phyloP scores from a whole-genome alignment of 768 basidiomycete species.

The Leccinum aurantiacum region DNA sequence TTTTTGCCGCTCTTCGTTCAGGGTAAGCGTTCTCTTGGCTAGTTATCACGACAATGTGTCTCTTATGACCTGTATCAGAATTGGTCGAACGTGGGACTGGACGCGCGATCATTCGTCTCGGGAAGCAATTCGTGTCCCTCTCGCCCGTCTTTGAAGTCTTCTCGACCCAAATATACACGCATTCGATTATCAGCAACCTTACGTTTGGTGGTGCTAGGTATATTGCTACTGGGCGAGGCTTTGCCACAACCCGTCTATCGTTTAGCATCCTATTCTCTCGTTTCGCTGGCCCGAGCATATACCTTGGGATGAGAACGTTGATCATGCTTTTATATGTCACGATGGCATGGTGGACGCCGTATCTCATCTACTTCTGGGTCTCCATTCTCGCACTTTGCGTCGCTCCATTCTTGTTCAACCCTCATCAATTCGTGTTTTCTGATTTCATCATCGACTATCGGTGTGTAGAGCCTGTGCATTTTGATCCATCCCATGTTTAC shows the following conservation, averaged over 20 bases:
- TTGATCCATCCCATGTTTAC: background rate
- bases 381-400: conserved; percentile 90
- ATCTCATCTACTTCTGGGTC: conserved; percentile 97
- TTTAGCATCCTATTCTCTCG: conserved; percentile 97
- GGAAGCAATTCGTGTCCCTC: conserved; percentile 91
- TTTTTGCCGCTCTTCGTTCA: conserved; percentile 94
- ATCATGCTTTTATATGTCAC: conserved; percentile 94
- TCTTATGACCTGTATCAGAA: conserved; percentile 49
- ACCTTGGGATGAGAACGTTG: conserved; percentile 91
- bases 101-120: conserved; percentile 86
- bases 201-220: conserved; percentile 98
- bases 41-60: conserved; percentile 16
- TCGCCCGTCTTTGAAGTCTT: conserved; percentile 98
- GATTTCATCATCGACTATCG: conserved; percentile 97
- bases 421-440: conserved; percentile 97
- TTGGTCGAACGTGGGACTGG: conserved; percentile 92
- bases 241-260: conserved; percentile 92
- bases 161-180: conserved; percentile 96
- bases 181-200: conserved; percentile 95
- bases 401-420: conserved; percentile 98
- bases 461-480: conserved; percentile 39
- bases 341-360: conserved; percentile 86
- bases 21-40: conserved; percentile 48
- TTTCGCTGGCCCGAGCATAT: conserved; percentile 98
- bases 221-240: conserved; percentile 98